Conservation (phyloP, 192 early-diverging fungal species). For the Rhizophagus clarus region DNA sequence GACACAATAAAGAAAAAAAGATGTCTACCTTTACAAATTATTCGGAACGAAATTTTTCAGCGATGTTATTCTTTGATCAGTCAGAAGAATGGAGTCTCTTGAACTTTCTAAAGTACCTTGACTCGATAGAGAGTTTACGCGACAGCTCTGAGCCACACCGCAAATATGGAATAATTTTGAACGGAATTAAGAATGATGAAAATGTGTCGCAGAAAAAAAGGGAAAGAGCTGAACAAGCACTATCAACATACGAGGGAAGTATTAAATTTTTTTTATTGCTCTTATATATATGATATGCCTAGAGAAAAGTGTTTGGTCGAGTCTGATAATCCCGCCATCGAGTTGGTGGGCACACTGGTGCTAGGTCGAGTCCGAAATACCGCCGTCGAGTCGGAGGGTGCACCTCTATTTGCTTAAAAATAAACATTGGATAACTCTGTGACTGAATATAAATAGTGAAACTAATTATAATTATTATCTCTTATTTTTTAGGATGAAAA, state of each 20-base stretch:
- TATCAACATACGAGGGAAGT: neutral
- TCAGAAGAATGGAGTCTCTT: conserved; percentile 10
- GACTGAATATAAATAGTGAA: neutral
- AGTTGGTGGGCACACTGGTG: conserved; percentile 2
- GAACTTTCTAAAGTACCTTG: conserved; percentile 2
- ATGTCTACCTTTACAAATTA: too few species aligned
- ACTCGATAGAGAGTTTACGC: neutral
- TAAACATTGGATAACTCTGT: neutral
- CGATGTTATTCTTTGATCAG: neutral
- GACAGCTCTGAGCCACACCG: neutral
- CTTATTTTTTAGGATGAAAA: neutral
- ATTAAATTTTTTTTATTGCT: neutral
- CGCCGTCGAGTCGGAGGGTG: neutral
- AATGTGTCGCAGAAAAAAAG: neutral
- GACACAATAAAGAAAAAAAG: too few species aligned
- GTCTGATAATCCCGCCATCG: conserved; percentile 1
- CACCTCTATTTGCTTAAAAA: neutral
- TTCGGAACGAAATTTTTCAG: too few species aligned
- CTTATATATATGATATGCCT: conserved; percentile 9
- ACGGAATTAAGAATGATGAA: neutral
- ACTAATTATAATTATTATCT: neutral
- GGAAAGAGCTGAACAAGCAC: neutral
- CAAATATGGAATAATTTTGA: neutral
- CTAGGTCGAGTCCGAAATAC: conserved; percentile 9
- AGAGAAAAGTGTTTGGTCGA: conserved; percentile 11